Evolutionary conservation across 2,329 filamentous ascomycete genomes (phyloP), one percentile per base, ranked within the genome.

Genomic region (Colletotrichum ledebouriae): DNA sequence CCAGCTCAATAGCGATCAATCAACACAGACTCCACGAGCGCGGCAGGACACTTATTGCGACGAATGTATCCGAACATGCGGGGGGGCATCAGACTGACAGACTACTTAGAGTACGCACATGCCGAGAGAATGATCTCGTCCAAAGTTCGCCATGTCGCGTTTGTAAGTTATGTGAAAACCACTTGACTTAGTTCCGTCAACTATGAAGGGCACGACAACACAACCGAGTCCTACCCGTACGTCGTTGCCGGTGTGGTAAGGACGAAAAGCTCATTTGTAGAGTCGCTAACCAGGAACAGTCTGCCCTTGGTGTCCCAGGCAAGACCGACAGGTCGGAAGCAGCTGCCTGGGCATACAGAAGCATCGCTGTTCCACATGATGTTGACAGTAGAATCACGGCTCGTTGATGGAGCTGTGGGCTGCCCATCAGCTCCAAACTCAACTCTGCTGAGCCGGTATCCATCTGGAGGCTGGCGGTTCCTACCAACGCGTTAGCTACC

Each of bases 181-280:
- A 12, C 3, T 20, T 3, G 25, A 37, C 9, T 4, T 6, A 53
- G 9, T 42, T n/a, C 22, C 12, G 29, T 17, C 6, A 10, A 12
- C 15, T 39, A 59, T 17, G 20, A 7, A 42, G 41, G 42, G 33
- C 34, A 60, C 34, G 34, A 66, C 11, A 7, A 15, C 42, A 52
- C 49, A n/a, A 12, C 41, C 25, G 17, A 34, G 9, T 22, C 37
- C 56, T 69, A 69, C 22, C 15, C 37, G 37, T 39, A 39, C 4
- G 11, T 39, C 37, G 37, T 39, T 39, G 56, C 41, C 37, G 66
- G 62, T 12, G 65, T 62, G n/a, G 67, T 69, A 62, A 89, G 73
- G 3, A 91, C 85, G 72, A 86, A 92, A 41, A 92, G 84, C 80
- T 92, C 90, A 12, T 89, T 90, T 0, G 89, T 89, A n/a, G 82